Percentiles rank a stretch among this genome's conserved stretches.
phyloP scores from a whole-genome alignment of 2,329 filamentous ascomycete species.

The Colletotrichum tanaceti region DNA sequence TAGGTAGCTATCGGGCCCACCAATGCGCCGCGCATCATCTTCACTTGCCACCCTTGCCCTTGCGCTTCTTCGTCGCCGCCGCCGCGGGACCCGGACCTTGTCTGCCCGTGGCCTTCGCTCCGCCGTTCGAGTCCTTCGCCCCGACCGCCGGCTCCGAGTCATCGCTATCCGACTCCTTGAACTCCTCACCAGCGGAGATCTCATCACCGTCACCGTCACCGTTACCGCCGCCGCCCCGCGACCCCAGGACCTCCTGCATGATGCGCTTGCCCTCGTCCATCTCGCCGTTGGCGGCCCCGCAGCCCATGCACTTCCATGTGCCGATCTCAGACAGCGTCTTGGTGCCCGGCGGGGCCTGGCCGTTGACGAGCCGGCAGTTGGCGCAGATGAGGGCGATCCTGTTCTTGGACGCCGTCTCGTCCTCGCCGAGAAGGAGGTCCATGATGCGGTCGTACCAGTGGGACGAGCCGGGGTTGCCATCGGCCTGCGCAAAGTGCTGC shows the following conservation, averaged over 20 bases:
- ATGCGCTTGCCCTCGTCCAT: slow-evolving; percentile 81
- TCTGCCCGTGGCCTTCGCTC: slow-evolving; percentile 35
- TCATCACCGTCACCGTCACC: background rate
- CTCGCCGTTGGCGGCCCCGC: slow-evolving; percentile 83
- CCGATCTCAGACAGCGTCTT: slow-evolving; percentile 83
- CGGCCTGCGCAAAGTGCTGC: slow-evolving; percentile 37
- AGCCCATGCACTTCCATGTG: slow-evolving; percentile 89
- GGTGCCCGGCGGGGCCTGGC: slow-evolving; percentile 91
- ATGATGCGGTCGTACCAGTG: slow-evolving; percentile 97
- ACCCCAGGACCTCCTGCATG: slow-evolving; percentile 70
- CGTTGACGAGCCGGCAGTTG: slow-evolving; percentile 89
- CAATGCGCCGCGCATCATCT: background rate
- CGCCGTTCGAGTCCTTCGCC: slow-evolving; percentile 20
- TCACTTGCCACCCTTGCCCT: slow-evolving; percentile 39
- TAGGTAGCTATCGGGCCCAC: slow-evolving; percentile 13
- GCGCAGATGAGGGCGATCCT: slow-evolving; percentile 87
- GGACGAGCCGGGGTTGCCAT: slow-evolving; percentile 46
- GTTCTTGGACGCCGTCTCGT: slow-evolving; percentile 93
- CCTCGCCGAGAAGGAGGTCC: slow-evolving; percentile 91
- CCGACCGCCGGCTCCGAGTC: slow-evolving; percentile 20
- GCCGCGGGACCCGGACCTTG: slow-evolving; percentile 19
- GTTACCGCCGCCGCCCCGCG: slow-evolving; percentile 36
- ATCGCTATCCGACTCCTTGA: slow-evolving; percentile 36
- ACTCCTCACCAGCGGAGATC: slow-evolving; percentile 35
- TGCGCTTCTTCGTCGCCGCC: slow-evolving; percentile 37